Base-by-base conservation (phyloP, 176 grass and related monocot genomes). In the Elaeis guineensis region DNA sequence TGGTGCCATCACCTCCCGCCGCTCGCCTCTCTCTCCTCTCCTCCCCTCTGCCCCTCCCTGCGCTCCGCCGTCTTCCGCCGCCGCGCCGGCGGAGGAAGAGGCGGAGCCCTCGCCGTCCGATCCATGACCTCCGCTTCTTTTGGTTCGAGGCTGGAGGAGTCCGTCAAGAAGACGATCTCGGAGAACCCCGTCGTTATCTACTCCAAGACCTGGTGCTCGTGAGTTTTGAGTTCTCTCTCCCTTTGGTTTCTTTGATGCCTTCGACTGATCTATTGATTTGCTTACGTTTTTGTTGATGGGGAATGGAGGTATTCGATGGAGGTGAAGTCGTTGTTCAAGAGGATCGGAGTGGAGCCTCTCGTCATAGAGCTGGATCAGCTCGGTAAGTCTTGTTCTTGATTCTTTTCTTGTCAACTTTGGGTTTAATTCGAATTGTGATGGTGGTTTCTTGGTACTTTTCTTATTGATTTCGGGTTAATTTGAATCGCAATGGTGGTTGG, bases 141-240 rank as follows among this genome's bases (percentile, higher is more conserved):
- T 69, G 92, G 86, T 29, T 86, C 83, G 23, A 67, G 86, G 64
- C 74, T 96, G 80, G 92, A 96, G 86, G 92, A 88, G n/a, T 79
- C 80, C 23, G 78, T 96, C 54, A 90, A 77, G 75, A 82, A 60
- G 62, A 96, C 83, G 60, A 61, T 85, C 57, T 51, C 65, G 3
- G 86, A 87, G 21, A 77, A 87, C 75, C 86, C 86, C 63, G 51
- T 90, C 19, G 86, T 96, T 52, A 82, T 96, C 80, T 96, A 96
- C 75, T 96, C 92, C 78, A 96, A 96, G 75, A 85, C 86, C 6
- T 90, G 92, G 92, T 96, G 92, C 75, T 96, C 86, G 92, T 96
- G 80, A 90, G 90, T 72, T 44, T 44, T 11, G 35, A 44, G 8
- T 44, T 44, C 35, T 44, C 35, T 44, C 3, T 44, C 11, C 35